Conservation (phyloP, 2,329 filamentous ascomycete species). For the Metarhizium album region DNA sequence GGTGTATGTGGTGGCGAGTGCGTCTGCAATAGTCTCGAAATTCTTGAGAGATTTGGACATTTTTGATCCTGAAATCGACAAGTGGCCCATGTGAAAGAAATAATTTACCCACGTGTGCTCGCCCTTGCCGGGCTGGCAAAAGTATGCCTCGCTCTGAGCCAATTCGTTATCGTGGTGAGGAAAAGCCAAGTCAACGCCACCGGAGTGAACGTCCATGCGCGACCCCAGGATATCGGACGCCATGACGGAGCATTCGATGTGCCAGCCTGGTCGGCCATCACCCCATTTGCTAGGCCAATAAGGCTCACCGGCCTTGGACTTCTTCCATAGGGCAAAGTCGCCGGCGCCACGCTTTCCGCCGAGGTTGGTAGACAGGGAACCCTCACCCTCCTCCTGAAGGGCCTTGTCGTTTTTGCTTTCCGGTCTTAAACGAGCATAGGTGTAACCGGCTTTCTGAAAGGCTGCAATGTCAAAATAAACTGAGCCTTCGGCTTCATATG, state of each 20-base stretch:
- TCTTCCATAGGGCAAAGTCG: constrained; percentile 93
- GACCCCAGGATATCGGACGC: constrained; percentile 77
- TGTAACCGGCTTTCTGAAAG: constrained; percentile 76
- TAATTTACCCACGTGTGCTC: constrained; percentile 83
- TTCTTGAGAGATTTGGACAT: constrained; percentile 97
- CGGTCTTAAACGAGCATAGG: constrained; percentile 75
- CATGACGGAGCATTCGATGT: constrained; percentile 96
- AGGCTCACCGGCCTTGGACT: constrained; percentile 83
- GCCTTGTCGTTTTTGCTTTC: constrained; percentile 77
- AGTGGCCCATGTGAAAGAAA: constrained; percentile 90
- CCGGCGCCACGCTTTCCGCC: constrained; percentile 62
- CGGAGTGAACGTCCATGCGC: constrained; percentile 85
- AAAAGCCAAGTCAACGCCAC: constrained; percentile 83
- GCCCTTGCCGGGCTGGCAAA: constrained; percentile 38
- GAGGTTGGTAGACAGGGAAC: constrained; percentile 55
- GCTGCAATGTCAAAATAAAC: constrained; percentile 89
- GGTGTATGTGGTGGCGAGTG: constrained; percentile 60
- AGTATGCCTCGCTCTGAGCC: constrained; percentile 84
- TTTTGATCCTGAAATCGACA: constrained; percentile 76
- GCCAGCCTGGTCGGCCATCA: constrained; percentile 81
- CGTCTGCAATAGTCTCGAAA: constrained; percentile 85
- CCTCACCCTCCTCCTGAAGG: constrained; percentile 81
- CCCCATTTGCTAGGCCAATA: constrained; percentile 87
- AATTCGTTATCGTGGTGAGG: constrained; percentile 91
- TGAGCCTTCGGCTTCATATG: constrained; percentile 70